A percentile compares a stretch with the other conserved stretches of the same genome.
Evolutionary conservation across 2,329 filamentous ascomycete genomes (phyloP).

Genomic region (Didymella glomerata): DNA sequence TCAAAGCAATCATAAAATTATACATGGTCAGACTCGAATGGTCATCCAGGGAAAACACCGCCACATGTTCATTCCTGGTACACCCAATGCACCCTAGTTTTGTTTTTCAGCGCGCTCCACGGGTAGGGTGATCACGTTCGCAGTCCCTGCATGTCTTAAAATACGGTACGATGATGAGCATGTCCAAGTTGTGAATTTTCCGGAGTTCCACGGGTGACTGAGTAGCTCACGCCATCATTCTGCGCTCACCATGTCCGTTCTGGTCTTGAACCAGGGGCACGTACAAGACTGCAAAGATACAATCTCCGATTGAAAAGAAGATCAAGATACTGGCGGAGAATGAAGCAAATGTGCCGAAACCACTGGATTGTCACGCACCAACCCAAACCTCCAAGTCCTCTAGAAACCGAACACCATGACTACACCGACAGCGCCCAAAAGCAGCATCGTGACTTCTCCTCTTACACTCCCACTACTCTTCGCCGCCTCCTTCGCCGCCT

Average conservation of each 20-base stretch:
- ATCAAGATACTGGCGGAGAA: no score
- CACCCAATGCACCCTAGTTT: background rate
- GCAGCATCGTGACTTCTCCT: background rate
- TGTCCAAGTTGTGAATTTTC: no score
- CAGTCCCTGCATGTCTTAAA: background rate
- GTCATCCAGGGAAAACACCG: background rate
- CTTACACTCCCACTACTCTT: constrained; percentile 6
- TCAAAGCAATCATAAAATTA: no score
- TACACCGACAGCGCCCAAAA: constrained; percentile 4
- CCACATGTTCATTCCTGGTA: background rate
- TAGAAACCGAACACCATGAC: constrained; percentile 8
- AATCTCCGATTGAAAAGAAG: no score
- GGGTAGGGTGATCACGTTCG: background rate
- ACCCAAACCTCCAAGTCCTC: background rate
- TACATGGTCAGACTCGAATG: background rate
- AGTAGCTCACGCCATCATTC: no score
- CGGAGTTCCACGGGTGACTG: no score
- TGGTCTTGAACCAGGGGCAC: no score
- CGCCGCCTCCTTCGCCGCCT: constrained; percentile 17
- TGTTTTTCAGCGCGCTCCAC: background rate
- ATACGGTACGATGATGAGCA: background rate
- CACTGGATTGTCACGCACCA: no score
- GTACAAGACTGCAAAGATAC: no score
- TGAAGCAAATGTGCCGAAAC: background rate
- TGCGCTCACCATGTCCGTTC: no score